phyloP scores from a whole-genome alignment of 805 yeast species.

The Pichia paraexigua region DNA sequence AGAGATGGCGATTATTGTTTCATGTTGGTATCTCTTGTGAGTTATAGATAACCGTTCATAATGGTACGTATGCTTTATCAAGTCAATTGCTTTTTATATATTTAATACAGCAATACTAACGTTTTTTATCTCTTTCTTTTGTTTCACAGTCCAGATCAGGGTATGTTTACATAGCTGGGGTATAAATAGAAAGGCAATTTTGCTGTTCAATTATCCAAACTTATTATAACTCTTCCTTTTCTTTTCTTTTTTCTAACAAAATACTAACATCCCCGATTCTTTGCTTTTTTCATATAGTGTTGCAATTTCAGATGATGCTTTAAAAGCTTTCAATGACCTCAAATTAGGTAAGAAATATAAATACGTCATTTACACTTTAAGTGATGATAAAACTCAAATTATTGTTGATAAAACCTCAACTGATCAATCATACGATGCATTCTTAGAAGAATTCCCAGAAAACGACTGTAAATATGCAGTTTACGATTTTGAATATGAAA shows the following conservation, averaged over 20 bases:
- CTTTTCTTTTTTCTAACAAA: background rate
- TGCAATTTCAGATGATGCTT: conserved; percentile 78
- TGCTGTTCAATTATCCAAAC: no score
- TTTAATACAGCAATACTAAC: background rate
- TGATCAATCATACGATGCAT: conserved; percentile 70
- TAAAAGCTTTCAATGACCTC: conserved; percentile 90
- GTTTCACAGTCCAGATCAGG: conserved; percentile 28
- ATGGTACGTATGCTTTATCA: background rate
- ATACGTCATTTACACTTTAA: conserved; percentile 74
- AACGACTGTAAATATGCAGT: conserved; percentile 94
- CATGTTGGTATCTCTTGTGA: background rate
- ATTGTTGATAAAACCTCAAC: conserved; percentile 77
- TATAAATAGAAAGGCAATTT: background rate
- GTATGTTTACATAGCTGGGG: conserved; percentile 17
- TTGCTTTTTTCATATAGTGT: conserved; percentile 38
- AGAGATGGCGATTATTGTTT: background rate
- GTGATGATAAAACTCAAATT: conserved; percentile 83
- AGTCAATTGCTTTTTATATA: background rate
- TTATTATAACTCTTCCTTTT: background rate
- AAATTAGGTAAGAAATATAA: conserved; percentile 88
- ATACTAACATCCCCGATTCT: conserved; percentile 3
- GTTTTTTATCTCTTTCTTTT: background rate
- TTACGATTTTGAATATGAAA: conserved; percentile 93
- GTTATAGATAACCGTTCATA: background rate
- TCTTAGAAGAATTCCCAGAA: conserved; percentile 86